phyloP scores from a whole-genome alignment of 2,329 filamentous ascomycete genomes.

The Cladosporium colombiae region DNA sequence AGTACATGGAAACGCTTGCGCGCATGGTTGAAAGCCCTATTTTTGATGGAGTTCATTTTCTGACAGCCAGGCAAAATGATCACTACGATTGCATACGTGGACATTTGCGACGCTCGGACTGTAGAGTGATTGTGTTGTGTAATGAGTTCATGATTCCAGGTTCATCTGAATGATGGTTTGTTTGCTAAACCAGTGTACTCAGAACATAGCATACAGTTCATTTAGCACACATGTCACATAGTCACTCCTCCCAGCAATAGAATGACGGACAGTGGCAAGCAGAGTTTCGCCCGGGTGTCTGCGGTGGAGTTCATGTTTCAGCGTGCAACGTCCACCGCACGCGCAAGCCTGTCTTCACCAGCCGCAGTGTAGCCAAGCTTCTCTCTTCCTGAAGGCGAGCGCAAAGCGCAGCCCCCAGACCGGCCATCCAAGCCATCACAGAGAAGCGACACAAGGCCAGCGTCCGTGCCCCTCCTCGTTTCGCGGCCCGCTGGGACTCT shows the following conservation, averaged over 20 bases:
- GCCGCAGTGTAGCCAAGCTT: conserved; percentile 2
- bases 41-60: not conserved
- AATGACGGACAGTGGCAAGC: not conserved
- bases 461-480: conserved; percentile 15
- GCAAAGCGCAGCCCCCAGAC: conserved; percentile 2
- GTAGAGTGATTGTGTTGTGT: not conserved
- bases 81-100: conserved; percentile 6
- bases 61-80: conserved; percentile 1
- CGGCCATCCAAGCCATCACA: not conserved
- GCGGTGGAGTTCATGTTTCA: conserved; percentile 3
- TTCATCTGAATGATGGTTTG: not conserved
- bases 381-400: conserved; percentile 15
- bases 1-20: conserved; percentile 17
- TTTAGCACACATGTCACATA: not conserved
- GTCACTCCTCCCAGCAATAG: not conserved
- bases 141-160: not conserved
- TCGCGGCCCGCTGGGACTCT: conserved; percentile 22
- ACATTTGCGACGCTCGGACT: conserved; percentile 3
- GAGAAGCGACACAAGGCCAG: conserved; percentile 2
- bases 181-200: not conserved
- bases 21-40: not conserved
- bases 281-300: not conserved
- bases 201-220: not conserved
- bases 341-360: conserved; percentile 13
- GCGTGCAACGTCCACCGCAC: not conserved